Base-by-base conservation (phyloP, 129 eudicot species). In the Rutidosis leptorrhynchoides region DNA sequence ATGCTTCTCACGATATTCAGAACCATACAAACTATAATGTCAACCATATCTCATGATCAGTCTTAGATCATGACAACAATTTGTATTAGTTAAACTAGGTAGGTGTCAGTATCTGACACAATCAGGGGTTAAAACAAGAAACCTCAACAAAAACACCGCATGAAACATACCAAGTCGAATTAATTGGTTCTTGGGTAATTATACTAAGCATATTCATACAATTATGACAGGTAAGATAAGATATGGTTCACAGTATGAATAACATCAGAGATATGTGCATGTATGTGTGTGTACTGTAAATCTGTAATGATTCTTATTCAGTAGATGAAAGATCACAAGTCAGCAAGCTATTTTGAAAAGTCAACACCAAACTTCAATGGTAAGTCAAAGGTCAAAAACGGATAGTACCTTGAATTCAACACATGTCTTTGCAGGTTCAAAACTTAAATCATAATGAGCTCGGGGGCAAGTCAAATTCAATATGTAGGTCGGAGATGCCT, bases 381-480 rank as follows among this genome's bases (percentile, higher is more conserved):
- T 61, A 45, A 42, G 66, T 21, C 48, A 58, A 43, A 42, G 68
- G 63, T 37, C 48, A 69, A 17, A 45, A 35, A 46, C 64, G 42
- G 65, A 67, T 42, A 58, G 32, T 74, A 94, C 99, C 95, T 86
- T 88, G 77, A 93, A 89, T 75, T 79, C 96, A 55, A 76, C 95
- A 75, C 76, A 78, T 12, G 88, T 84, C 83, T 75, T 86, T 32
- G 83, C 76, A 37, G 85, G 81, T 62, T 84, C 99, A 71, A 87
- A 83, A 59, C 86, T 82, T 54, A 79, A 69, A 72, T 94, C 96
- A 77, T 94, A 89, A 25, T 65, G 77, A 73, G 85, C 81, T 78
- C 82, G 74, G 14, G 93, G 90, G 74, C 99, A 94, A 33, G 48
- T 64, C 32, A 92, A 83, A 80, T 94, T 94, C 84, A 94, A 82